Evolutionary conservation across 1,139 yeast species (phyloP).

Genomic region (Candida sp.): DNA sequence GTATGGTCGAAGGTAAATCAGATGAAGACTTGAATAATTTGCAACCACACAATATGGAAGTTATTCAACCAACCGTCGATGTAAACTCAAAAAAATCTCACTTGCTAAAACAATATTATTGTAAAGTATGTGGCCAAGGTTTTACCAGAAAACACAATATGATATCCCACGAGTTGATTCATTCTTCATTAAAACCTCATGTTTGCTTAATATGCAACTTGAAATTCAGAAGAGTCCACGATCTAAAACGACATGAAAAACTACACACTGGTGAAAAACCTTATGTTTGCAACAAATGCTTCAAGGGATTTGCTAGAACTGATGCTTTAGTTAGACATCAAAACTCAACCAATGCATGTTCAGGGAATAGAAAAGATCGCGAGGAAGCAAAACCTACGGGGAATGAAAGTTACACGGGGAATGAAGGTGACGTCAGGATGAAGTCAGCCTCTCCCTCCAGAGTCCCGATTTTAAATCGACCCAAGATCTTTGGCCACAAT

Average conservation of each 20-base stretch:
- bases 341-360: conserved; percentile 44
- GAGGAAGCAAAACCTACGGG: conserved; percentile 2
- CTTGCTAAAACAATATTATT: conserved; percentile 35
- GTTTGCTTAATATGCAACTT: conserved; percentile 61
- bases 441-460: conserved; percentile 12
- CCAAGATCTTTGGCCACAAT: neutral
- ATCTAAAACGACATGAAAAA: conserved; percentile 71
- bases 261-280: conserved; percentile 79
- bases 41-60: neutral
- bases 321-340: conserved; percentile 73
- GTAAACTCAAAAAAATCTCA: conserved; percentile 5
- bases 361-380: conserved; percentile 10
- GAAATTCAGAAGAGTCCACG: conserved; percentile 71
- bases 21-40: too few species aligned
- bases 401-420: conserved; percentile 31
- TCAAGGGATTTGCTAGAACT: conserved; percentile 67
- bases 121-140: conserved; percentile 58
- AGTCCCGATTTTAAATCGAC: neutral
- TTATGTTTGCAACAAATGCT: conserved; percentile 57
- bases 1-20: too few species aligned
- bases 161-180: conserved; percentile 70
- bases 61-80: neutral
- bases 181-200: conserved; percentile 65
- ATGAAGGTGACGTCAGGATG: neutral
- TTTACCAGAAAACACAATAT: conserved; percentile 72